Evolutionary conservation across 1,284 basidiomycete species (phyloP), one percentile per base, ranked within the genome.

Genomic region (Tilletia walkeri): DNA sequence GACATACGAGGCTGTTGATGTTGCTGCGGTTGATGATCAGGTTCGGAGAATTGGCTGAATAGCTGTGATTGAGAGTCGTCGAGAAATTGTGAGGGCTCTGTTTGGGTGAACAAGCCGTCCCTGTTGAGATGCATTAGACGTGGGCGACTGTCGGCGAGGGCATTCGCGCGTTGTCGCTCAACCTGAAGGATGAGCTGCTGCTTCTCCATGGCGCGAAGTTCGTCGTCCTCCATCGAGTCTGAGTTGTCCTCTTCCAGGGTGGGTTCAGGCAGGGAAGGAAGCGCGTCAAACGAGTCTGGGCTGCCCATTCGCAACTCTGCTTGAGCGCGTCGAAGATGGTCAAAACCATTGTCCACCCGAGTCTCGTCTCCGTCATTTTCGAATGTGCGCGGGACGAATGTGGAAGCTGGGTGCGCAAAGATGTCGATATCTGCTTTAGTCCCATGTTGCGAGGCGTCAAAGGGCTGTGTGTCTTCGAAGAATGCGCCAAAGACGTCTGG

Each of bases 61-160:
- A 53, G 50, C 50, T 53, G 50, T 7, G 50, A 53, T 18, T 63
- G 59, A 5, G 59, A 39, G 36, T 63, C 59, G 30, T 38, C 59
- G 30, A 34, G 34, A 38, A 63, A 63, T 20, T 63, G 59, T 16
- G 59, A 63, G 3, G 59, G 59, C 20, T 63, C 59, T 16, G 59
- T 63, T 36, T 63, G 59, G 18, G 59, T 63, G 59, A 63, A 63
- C 59, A 63, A 39, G 59, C 59, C 59, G 4, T 63, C 59, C 30
- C 59, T 34, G 59, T 63, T 63, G 59, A 63, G 59, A 16, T 38
- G 36, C 34, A 34, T 34, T 6, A 34, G 34, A 4, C 36, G 30
- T 3, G 59, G 59, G 0, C 6, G 7, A 18, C 16, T 18, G 34
- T 63, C 59, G 3, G 59, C 59, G 16, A 34, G n/a, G n/a, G 56